These are phyloP conservation scores for Cadophora sp. DNA, from an alignment of 2,329 filamentous ascomycete genomes.

Conservation along the genomic window DNA sequence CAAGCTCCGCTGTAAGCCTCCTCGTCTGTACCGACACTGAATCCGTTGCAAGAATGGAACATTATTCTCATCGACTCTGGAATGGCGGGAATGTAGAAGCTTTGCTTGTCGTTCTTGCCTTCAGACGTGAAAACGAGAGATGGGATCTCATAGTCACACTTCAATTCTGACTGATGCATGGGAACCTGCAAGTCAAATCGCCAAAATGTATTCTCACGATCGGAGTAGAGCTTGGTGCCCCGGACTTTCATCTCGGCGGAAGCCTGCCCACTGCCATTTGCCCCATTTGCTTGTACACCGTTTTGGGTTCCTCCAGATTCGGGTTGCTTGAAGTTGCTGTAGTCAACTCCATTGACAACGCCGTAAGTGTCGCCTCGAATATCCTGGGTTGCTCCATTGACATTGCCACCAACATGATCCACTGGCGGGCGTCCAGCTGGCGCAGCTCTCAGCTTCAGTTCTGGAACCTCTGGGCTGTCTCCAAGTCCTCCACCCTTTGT, in stretches of 20 bases:
- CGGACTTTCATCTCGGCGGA: constrained; percentile 51
- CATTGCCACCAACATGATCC: constrained; percentile 29
- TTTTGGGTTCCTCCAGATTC: constrained; percentile 8
- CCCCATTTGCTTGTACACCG: constrained; percentile 2
- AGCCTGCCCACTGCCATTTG: neutral
- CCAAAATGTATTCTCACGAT: constrained; percentile 84
- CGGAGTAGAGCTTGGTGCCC: constrained; percentile 68
- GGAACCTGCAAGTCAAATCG: constrained; percentile 83
- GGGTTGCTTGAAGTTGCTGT: constrained; percentile 39
- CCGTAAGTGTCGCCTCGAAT: constrained; percentile 36
- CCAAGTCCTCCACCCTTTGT: constrained; percentile 72
- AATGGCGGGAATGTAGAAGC: constrained; percentile 84
- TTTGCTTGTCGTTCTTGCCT: constrained; percentile 64
- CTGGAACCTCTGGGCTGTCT: constrained; percentile 61
- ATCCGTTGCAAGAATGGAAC: constrained; percentile 98
- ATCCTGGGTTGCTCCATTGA: constrained; percentile 16
- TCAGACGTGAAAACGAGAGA: constrained; percentile 66
- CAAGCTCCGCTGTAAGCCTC: constrained; percentile 89
- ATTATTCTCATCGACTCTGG: constrained; percentile 95
- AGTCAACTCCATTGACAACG: constrained; percentile 41
- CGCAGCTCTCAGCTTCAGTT: constrained; percentile 57
- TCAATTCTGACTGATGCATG: constrained; percentile 71
- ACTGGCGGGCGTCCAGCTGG: constrained; percentile 20
- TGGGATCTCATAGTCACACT: constrained; percentile 80
- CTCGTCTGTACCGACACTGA: constrained; percentile 86